Conservation (phyloP, 2,329 filamentous ascomycete genomes). For the Beauveria brongniartii region DNA sequence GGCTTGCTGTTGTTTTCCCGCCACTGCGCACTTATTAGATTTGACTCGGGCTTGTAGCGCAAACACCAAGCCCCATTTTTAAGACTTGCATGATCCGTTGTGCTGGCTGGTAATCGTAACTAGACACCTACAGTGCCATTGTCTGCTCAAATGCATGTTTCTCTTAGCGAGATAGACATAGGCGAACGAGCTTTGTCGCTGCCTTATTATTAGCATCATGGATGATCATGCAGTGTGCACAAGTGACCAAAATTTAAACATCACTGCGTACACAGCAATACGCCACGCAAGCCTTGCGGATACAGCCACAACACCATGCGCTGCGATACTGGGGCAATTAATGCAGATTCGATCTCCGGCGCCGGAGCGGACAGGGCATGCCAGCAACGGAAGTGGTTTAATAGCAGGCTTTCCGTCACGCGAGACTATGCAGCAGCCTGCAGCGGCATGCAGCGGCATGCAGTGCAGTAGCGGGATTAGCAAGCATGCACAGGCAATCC, state of each 20-base stretch:
- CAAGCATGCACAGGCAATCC: background rate
- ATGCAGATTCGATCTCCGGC: constrained; percentile 7
- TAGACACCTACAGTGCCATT: background rate
- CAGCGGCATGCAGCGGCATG: background rate
- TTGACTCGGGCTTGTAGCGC: background rate
- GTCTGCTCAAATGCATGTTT: background rate
- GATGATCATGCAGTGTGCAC: background rate
- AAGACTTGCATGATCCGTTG: background rate
- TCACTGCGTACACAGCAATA: background rate
- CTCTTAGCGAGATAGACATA: background rate
- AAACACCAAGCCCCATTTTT: background rate
- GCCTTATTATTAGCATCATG: background rate
- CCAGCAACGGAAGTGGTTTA: background rate
- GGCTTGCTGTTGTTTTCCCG: background rate
- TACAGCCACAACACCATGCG: background rate
- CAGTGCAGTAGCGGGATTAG: background rate
- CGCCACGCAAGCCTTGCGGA: background rate
- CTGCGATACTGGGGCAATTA: background rate
- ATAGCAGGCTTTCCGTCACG: background rate
- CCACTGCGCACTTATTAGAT: background rate
- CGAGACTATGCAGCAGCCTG: background rate
- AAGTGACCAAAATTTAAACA: background rate
- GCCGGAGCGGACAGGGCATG: constrained; percentile 1
- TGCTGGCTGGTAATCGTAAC: background rate
- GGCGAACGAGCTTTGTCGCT: background rate